Evolutionary conservation across 768 basidiomycete species (phyloP).

Genomic region (Mycena olivaceomarginata): DNA sequence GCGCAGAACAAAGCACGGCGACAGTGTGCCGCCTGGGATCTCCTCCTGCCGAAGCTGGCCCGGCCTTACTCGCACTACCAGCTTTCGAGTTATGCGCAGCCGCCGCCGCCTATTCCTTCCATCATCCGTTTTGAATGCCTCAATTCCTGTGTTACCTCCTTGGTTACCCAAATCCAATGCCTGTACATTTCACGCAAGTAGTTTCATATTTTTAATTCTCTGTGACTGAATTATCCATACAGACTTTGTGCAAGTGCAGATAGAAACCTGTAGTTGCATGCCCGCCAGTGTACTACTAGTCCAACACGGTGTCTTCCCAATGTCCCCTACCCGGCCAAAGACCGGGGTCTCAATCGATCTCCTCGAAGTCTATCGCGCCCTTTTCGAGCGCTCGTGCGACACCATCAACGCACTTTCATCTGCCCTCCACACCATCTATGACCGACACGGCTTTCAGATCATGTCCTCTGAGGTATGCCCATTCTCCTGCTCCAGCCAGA

Average conservation of each 20-base stretch:
- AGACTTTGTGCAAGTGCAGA: neutral
- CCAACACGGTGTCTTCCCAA: slow-evolving; percentile 43
- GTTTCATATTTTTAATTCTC: neutral
- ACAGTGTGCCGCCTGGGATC: neutral
- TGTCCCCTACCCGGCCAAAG: slow-evolving; percentile 37
- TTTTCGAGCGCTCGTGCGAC: slow-evolving; percentile 61
- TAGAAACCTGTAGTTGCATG: slow-evolving; percentile 10
- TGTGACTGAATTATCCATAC: neutral
- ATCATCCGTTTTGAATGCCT: neutral
- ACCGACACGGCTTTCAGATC: slow-evolving; percentile 47
- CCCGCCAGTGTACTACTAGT: slow-evolving; percentile 32
- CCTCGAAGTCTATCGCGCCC: slow-evolving; percentile 44
- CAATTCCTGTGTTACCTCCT: neutral
- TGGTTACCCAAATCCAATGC: neutral
- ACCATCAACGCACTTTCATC: slow-evolving; percentile 50
- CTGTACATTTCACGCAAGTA: neutral
- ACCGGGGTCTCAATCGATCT: slow-evolving; percentile 43
- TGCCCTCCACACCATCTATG: slow-evolving; percentile 55
- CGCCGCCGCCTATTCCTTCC: neutral
- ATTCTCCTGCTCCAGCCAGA: rapidly evolving
- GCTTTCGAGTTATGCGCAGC: neutral
- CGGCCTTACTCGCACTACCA: neutral
- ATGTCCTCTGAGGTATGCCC: slow-evolving; percentile 43
- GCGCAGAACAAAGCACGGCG: neutral
- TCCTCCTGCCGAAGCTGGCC: neutral